Evolutionary conservation across 2,329 filamentous ascomycete species (phyloP), one percentile per base, ranked within the genome.

Genomic region (Rhynchosporium graminicola): DNA sequence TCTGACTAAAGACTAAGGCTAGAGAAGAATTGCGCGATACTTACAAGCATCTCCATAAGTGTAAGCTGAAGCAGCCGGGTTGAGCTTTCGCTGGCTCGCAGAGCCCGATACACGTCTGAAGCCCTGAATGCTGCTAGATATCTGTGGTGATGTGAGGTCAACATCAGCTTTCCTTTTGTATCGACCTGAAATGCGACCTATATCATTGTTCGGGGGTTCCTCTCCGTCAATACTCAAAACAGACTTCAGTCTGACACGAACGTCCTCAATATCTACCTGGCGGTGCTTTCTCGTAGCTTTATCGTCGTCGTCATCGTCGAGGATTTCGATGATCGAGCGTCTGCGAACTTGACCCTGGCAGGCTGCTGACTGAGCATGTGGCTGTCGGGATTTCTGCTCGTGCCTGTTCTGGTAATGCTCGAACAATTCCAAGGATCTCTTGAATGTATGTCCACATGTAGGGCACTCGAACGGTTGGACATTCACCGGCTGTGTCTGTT

Each of bases 21-120:
- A 20, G 20, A 20, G 20, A 20, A 20, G 20, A 20, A 20, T 20
- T 20, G 20, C 20, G 20, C 20, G 20, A 20, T 8, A n/a, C 69
- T 63, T 63, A 70, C 69, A 70, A 13, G 57, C 58, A 63, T 70
- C 69, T 4, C 63, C 64, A 28, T 60, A 69, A 0, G 66, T 66
- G 26, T 69, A 70, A 9, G 9, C 38, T 38, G 46, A 42, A 20
- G 20, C 20, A 20, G 20, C 20, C 20, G 20, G 20, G 20, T 20
- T 20, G 20, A 20, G 20, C 20, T 20, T 20, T 20, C 20, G 20
- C 20, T 20, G 20, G 20, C 20, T 20, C 20, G 10, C 26, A 36
- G 33, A 36, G 33, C 33, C 9, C 9, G 33, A 36, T 36, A 36
- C 33, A 26, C 29, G n/a, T 26, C n/a, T 26, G 4, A n/a, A 46